Evolutionary conservation across 2,329 filamentous ascomycete species (phyloP).

Genomic region (Whalleya microplaca): DNA sequence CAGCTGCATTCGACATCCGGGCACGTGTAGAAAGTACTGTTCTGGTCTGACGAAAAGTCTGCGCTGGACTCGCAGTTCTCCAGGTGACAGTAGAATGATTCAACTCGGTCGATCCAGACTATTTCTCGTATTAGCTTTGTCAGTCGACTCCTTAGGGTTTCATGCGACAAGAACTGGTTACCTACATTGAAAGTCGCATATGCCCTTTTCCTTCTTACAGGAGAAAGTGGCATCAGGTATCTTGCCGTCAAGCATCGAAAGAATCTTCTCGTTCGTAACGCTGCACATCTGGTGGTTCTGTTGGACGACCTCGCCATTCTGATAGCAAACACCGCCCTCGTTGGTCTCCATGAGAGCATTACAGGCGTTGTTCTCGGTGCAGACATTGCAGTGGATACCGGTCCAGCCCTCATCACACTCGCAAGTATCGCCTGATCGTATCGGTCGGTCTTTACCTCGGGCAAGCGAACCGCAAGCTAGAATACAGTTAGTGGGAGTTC

Average conservation of each 20-base stretch:
- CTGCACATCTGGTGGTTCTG: constrained; percentile 98
- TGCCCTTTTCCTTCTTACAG: constrained; percentile 73
- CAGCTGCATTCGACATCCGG: constrained; percentile 85
- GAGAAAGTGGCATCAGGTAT: constrained; percentile 94
- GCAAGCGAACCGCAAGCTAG: constrained; percentile 84
- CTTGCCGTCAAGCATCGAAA: constrained; percentile 80
- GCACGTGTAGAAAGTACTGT: constrained; percentile 85
- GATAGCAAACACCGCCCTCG: constrained; percentile 87
- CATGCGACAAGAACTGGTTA: background rate
- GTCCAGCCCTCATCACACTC: constrained; percentile 92
- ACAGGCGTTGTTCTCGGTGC: constrained; percentile 80
- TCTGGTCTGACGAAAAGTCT: constrained; percentile 69
- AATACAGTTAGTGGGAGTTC: constrained; percentile 14
- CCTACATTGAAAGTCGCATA: constrained; percentile 95
- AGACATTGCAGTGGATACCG: constrained; percentile 98
- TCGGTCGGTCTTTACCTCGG: constrained; percentile 76
- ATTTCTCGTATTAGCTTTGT: constrained; percentile 9
- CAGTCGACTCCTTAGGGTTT: constrained; percentile 1
- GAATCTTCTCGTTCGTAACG: constrained; percentile 94
- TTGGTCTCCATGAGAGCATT: constrained; percentile 83
- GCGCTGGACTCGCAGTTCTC: constrained; percentile 77
- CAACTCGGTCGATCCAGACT: constrained; percentile 93
- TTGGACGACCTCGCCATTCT: constrained; percentile 85
- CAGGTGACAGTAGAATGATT: constrained; percentile 96
- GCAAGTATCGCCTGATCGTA: constrained; percentile 73